Evolutionary conservation across 306 rosid species (phyloP).

Genomic region (Vigna unguiculata): DNA sequence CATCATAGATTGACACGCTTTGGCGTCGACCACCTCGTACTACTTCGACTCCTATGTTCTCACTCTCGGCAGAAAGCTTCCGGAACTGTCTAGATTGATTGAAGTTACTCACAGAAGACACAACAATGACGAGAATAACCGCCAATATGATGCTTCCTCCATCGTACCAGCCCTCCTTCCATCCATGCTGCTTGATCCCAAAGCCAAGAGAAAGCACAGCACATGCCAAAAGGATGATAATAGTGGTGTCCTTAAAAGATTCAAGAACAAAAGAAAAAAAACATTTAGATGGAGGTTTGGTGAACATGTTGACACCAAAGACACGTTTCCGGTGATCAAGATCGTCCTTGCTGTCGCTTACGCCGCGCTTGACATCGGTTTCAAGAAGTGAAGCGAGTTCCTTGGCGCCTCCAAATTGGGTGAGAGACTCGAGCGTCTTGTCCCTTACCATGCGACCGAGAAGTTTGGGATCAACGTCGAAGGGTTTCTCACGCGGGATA

Average conservation of each 20-base stretch:
- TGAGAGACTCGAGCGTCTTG: neutral
- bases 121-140: neutral
- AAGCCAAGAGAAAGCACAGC: neutral
- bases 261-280: neutral
- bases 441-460: neutral
- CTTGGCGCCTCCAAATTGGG: neutral
- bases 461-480: neutral
- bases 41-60: neutral
- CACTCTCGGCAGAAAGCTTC: neutral
- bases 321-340: neutral
- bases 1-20: neutral
- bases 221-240: neutral
- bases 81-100: neutral
- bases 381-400: neutral
- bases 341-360: neutral
- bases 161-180: constrained; percentile 11
- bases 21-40: constrained; percentile 6
- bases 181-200: neutral
- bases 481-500: no score
- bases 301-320: neutral
- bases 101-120: constrained; percentile 7
- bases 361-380: neutral
- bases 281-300: neutral
- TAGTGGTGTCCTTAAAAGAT: constrained; percentile 10
- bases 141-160: constrained; percentile 16